These are phyloP conservation scores for Allantophomopsis cytisporea DNA, from an alignment of 2,329 filamentous ascomycete genomes.

Conservation along the genomic window DNA sequence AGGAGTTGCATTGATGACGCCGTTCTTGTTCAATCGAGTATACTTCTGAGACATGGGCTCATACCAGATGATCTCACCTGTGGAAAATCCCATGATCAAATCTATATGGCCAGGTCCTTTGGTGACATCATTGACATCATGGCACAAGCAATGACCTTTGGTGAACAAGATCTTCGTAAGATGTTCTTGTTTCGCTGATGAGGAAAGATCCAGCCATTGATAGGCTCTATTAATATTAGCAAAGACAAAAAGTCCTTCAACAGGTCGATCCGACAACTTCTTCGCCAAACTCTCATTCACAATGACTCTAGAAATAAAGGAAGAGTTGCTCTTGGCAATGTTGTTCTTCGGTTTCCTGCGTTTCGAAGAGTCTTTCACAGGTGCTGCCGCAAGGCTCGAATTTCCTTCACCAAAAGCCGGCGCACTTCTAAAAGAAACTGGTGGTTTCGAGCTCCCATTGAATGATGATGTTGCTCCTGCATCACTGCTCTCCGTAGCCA, in stretches of 20 bases:
- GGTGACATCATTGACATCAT: slow-evolving; percentile 78
- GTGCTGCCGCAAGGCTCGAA: slow-evolving; percentile 48
- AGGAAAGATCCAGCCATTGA: slow-evolving; percentile 87
- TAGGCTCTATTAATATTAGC: slow-evolving; percentile 92
- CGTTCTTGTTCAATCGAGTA: slow-evolving; percentile 91
- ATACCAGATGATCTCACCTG: slow-evolving; percentile 96
- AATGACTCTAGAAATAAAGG: slow-evolving; percentile 94
- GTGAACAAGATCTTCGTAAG: slow-evolving; percentile 94
- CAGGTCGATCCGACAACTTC: slow-evolving; percentile 63
- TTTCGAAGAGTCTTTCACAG: slow-evolving; percentile 64
- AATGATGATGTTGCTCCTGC: slow-evolving; percentile 36
- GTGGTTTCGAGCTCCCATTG: slow-evolving; percentile 24
- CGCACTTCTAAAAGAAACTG: slow-evolving; percentile 21
- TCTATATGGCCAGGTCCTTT: slow-evolving; percentile 74
- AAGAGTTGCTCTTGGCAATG: slow-evolving; percentile 96
- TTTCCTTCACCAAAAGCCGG: slow-evolving; percentile 83
- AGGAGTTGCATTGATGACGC: slow-evolving; percentile 73
- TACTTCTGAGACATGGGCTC: slow-evolving; percentile 96
- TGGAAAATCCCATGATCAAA: slow-evolving; percentile 89
- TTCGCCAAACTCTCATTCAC: slow-evolving; percentile 72
- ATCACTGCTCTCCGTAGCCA: slow-evolving; percentile 38
- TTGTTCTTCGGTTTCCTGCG: slow-evolving; percentile 93
- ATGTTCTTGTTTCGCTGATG: slow-evolving; percentile 61
- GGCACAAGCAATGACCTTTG: slow-evolving; percentile 87
- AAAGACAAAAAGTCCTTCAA: slow-evolving; percentile 77